These are phyloP conservation scores for Microcera coccophila DNA, from an alignment of 2,329 filamentous ascomycete species.

Conservation along the genomic window DNA sequence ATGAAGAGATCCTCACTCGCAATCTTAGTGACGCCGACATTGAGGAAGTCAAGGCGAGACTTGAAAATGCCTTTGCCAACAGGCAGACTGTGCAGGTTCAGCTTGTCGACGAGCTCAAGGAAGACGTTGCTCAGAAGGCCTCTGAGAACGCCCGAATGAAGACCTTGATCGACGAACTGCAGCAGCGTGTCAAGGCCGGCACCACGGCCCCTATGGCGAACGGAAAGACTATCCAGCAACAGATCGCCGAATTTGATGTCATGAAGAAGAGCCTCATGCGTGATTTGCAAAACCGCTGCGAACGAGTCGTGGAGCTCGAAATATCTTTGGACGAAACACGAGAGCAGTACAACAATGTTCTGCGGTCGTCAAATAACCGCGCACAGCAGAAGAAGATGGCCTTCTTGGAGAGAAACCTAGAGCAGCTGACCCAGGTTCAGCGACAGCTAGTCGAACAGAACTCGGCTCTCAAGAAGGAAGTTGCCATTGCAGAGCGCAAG, in stretches of 20 bases:
- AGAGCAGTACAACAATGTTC: constrained; percentile 98
- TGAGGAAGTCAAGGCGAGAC: constrained; percentile 75
- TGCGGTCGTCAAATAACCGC: constrained; percentile 93
- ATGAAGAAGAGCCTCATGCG: constrained; percentile 99
- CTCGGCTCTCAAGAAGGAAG: constrained; percentile 95
- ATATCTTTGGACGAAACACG: constrained; percentile 96
- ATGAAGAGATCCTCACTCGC: constrained; percentile 75
- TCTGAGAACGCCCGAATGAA: constrained; percentile 81
- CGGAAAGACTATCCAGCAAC: constrained; percentile 92
- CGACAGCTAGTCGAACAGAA: constrained; percentile 98
- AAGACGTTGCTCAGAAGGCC: constrained; percentile 70
- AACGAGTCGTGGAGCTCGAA: constrained; percentile 95
- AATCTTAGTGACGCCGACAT: constrained; percentile 76
- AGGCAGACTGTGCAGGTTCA: constrained; percentile 70
- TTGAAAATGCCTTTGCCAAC: constrained; percentile 72
- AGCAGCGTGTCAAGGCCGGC: constrained; percentile 66
- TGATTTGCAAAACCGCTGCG: constrained; percentile 95
- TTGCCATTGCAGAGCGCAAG: constrained; percentile 96
- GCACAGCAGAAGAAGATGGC: constrained; percentile 99
- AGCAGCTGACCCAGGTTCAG: constrained; percentile 96
- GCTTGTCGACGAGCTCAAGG: constrained; percentile 71
- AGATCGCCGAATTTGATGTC: constrained; percentile 96
- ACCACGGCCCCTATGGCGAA: constrained; percentile 60
- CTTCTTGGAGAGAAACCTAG: constrained; percentile 94
- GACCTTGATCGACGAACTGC: constrained; percentile 74